Evolutionary conservation across 2,329 filamentous ascomycete species (phyloP), one percentile per base, ranked within the genome.

Genomic region (Penicillium sp.): DNA sequence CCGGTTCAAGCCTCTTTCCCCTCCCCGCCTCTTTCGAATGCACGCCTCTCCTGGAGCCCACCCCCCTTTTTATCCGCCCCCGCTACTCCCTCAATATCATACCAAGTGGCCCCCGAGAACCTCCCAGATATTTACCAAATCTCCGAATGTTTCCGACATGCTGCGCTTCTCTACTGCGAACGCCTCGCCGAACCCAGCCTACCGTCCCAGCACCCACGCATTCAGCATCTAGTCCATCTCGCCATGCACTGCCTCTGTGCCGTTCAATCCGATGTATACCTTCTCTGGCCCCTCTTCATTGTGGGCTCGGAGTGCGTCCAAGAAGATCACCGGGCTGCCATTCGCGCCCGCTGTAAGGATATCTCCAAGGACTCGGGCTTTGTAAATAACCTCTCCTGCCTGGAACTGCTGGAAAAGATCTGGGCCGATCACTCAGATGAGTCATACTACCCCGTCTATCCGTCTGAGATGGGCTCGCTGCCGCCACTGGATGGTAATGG

Each of bases 261-360:
- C 56, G 87, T 97, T 40, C 88, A 91, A 63, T 84, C 88, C 3
- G 89, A 96, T 77, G 96, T 97, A 73, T 97, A 96, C 74, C 80
- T 97, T 10, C 85, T 97, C 8, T 97, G 93, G 94, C 93, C 94
- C 2, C 84, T 97, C 3, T 97, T 97, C 74, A 89, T 97, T 55
- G 88, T 90, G 0, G 93, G 93, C 22, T 93, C 91, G 25, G 94
- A 97, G 79, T 96, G 92, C 70, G 89, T 95, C 64, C 89, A 92
- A 66, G 87, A 91, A 70, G 81, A 88, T 54, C 91, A 97, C 71
- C 90, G 93, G 65, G 85, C 86, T 59, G 86, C 93, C 60, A 89
- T 97, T 55, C 87, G 93, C 56, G 84, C 87, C 66, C 89, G 93
- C 68, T 96, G 92, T 78, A 84, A 88, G 48, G 92, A 94, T 72